Evolutionary conservation across 352 stramenopile species (phyloP), one percentile per base, ranked within the genome.

Genomic region (Phytophthora aleatoria): DNA sequence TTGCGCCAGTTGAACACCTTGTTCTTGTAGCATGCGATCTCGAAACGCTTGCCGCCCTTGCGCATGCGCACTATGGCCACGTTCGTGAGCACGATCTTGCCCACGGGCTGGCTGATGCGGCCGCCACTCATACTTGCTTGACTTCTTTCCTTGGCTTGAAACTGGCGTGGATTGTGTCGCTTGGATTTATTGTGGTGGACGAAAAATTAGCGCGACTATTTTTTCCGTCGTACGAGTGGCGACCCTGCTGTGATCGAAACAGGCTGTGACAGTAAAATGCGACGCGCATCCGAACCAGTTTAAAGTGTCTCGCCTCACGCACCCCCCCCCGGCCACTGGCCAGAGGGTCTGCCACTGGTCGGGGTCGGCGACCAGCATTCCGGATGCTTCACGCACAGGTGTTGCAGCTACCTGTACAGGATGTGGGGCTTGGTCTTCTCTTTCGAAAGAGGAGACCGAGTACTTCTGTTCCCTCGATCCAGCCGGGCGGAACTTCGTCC

Each of bases 21-120:
- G 88, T 99, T 99, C 61, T 96, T 95, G 82, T 99, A 99, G 74
- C 96, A 99, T 11, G 97, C 97, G 52, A 99, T 97, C 79, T 99
- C 97, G 73, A 99, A 99, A 42, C 96, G 88, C 70, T 99, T 97
- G n/a, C 97, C 97, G 42, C 80, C 76, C 45, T 94, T 95, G 60
- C 98, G 94, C 47, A 99, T 89, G 41, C 95, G 85, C 57, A 99
- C 97, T 12, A 99, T 84, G 13, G 97, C 97, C 33, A 99, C 97
- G 71, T 99, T 99, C 20, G 97, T 99, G 56, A 99, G 84, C 61
- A 92, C 64, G 33, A 94, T 84, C 69, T 96, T 91, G 68, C 82
- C 83, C 63, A 96, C 82, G 43, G 88, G 86, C 74, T 93, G 87
- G 2, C 76, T 74, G 66, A 94, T 94, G 59, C 85, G 83, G 36